Evolutionary conservation across 495 filamentous ascomycete species (phyloP).

Genomic region (Pseudomonodictys pantanalensis): DNA sequence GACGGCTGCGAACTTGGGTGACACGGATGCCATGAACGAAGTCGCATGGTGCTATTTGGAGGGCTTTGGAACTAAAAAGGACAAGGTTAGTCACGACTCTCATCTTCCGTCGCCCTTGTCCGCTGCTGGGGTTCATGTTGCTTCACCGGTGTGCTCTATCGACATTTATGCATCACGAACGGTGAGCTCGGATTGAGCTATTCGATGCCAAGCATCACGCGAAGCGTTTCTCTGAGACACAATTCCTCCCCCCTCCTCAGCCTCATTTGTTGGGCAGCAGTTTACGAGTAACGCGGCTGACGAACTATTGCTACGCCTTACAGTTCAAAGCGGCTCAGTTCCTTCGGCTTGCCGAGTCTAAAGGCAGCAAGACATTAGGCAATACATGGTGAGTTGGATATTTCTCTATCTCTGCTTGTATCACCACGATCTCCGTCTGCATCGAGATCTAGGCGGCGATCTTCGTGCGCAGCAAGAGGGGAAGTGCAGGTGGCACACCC

Average conservation of each 20-base stretch:
- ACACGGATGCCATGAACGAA: conserved; percentile 97
- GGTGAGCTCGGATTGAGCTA: conserved; percentile 3
- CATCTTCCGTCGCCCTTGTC: conserved; percentile 5
- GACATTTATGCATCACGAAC: background rate
- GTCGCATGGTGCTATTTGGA: conserved; percentile 93
- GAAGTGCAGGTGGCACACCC: conserved; percentile 8
- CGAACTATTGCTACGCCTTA: conserved; percentile 25
- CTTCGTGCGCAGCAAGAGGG: background rate
- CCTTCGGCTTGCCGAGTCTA: conserved; percentile 86
- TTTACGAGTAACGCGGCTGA: conserved; percentile 25
- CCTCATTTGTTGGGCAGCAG: conserved; percentile 41
- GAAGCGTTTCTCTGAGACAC: conserved; percentile 27
- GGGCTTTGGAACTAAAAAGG: conserved; percentile 91
- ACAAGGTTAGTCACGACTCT: conserved; percentile 71
- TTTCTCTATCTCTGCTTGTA: conserved; percentile 7
- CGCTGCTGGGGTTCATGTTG: background rate
- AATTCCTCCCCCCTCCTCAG: conserved; percentile 10
- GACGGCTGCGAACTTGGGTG: conserved; percentile 91
- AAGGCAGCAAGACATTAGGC: conserved; percentile 83
- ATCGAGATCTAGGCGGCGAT: conserved; percentile 19
- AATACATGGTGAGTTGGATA: conserved; percentile 82
- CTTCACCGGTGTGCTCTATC: conserved; percentile 22
- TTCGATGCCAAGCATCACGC: conserved; percentile 7
- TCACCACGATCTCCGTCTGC: conserved; percentile 3
- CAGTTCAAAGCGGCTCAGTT: conserved; percentile 88